These are phyloP conservation scores for Hansenula sp. DNA, from an alignment of 1,139 yeast species.

Conservation along the genomic window DNA sequence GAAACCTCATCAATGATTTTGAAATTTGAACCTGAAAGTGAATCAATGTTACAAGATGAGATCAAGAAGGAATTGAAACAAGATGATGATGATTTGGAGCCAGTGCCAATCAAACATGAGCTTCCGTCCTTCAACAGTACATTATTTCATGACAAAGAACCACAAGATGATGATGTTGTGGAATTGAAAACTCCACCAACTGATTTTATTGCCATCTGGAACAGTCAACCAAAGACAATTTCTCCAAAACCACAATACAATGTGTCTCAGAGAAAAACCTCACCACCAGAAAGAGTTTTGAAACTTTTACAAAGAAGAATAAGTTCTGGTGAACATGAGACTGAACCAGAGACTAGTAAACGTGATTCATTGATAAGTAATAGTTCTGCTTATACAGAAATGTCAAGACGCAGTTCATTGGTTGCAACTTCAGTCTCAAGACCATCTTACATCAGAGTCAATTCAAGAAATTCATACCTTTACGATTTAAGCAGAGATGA, in stretches of 20 bases:
- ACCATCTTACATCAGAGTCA: conserved; percentile 15
- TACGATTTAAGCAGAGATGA: background rate
- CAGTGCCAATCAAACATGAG: conserved; percentile 2
- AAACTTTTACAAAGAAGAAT: conserved; percentile 13
- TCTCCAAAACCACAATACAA: conserved; percentile 21
- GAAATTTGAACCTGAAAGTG: background rate
- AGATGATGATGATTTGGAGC: background rate
- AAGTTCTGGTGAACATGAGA: conserved; percentile 7
- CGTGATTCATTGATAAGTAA: background rate
- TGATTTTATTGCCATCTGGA: conserved; percentile 23
- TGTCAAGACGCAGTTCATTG: conserved; percentile 11
- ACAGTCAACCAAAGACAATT: conserved; percentile 15
- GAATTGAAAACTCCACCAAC: conserved; percentile 10
- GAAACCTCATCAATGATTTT: background rate
- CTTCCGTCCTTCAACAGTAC: conserved; percentile 20
- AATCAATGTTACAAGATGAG: background rate
- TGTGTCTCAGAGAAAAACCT: conserved; percentile 8
- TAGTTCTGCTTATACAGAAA: background rate
- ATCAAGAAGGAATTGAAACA: background rate
- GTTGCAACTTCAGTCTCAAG: conserved; percentile 18
- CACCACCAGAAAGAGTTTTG: conserved; percentile 19
- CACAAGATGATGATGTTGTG: conserved; percentile 8
- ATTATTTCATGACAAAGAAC: conserved; percentile 20
- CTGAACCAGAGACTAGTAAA: conserved; percentile 4
- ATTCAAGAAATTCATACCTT: conserved; percentile 10